phyloP scores from a whole-genome alignment of 2,329 filamentous ascomycete species.

The Exophiala sideris region DNA sequence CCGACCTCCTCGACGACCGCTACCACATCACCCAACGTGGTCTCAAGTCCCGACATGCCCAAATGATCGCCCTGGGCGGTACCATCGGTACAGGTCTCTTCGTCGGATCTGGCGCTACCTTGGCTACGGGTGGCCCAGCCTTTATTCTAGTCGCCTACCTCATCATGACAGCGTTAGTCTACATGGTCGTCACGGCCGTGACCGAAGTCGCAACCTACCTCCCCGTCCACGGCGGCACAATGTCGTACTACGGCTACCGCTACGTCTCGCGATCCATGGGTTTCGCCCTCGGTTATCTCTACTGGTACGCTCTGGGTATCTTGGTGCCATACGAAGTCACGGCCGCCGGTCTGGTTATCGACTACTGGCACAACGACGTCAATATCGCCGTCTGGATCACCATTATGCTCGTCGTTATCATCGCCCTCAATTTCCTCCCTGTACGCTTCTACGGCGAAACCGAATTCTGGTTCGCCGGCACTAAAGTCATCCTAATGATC shows the following conservation, averaged over 20 bases:
- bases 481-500: slow-evolving; percentile 52
- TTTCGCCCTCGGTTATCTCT: slow-evolving; percentile 44
- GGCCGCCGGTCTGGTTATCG: slow-evolving; percentile 62
- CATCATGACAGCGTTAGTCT: slow-evolving; percentile 45
- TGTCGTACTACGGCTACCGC: slow-evolving; percentile 44
- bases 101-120: slow-evolving; percentile 24
- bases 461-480: slow-evolving; percentile 53
- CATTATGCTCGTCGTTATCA: slow-evolving; percentile 58
- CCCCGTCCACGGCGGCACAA: slow-evolving; percentile 43
- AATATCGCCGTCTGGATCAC: slow-evolving; percentile 51
- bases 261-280: slow-evolving; percentile 43
- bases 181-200: slow-evolving; percentile 47
- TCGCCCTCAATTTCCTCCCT: slow-evolving; percentile 47
- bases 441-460: slow-evolving; percentile 53
- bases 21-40: slow-evolving; percentile 41
- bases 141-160: slow-evolving; percentile 27
- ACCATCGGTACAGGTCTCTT: slow-evolving; percentile 29
- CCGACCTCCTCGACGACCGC: slow-evolving; percentile 40
- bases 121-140: slow-evolving; percentile 24
- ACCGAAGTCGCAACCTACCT: slow-evolving; percentile 43
- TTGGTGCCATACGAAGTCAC: slow-evolving; percentile 59
- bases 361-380: slow-evolving; percentile 54
- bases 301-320: slow-evolving; percentile 49
- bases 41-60: slow-evolving; percentile 42
- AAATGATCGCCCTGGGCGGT: slow-evolving; percentile 33